phyloP scores from a whole-genome alignment of 495 filamentous ascomycete species.

The Darksidea phi region DNA sequence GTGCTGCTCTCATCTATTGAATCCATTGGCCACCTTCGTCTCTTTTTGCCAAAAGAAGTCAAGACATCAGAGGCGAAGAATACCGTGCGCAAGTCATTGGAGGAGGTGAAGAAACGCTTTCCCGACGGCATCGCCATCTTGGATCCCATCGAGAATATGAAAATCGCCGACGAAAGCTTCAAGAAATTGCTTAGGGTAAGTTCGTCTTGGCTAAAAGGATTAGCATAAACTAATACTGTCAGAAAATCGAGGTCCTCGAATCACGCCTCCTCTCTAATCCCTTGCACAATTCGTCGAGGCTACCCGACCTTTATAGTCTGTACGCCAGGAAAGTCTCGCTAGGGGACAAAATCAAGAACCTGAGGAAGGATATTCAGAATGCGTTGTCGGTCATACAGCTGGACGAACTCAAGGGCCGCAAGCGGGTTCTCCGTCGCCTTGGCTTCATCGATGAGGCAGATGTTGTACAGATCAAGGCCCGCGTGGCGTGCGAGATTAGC shows the following conservation, averaged over 20 bases:
- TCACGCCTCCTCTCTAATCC: slow-evolving; percentile 85
- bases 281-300: slow-evolving; percentile 79
- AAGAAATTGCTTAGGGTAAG: slow-evolving; percentile 80
- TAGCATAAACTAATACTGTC: slow-evolving; percentile 11
- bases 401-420: slow-evolving; percentile 92
- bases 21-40: slow-evolving; percentile 69
- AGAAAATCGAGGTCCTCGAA: slow-evolving; percentile 96
- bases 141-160: slow-evolving; percentile 94
- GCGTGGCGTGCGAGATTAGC: slow-evolving; percentile 96
- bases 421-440: slow-evolving; percentile 92
- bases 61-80: slow-evolving; percentile 61
- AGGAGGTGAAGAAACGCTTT: slow-evolving; percentile 78
- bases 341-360: slow-evolving; percentile 71
- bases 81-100: slow-evolving; percentile 62
- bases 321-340: slow-evolving; percentile 79
- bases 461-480: slow-evolving; percentile 90
- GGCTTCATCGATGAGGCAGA: slow-evolving; percentile 93
- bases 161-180: slow-evolving; percentile 85
- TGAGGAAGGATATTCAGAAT: slow-evolving; percentile 80
- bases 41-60: slow-evolving; percentile 77
- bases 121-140: slow-evolving; percentile 86
- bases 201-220: background rate
- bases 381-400: slow-evolving; percentile 85
- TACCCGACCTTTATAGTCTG: slow-evolving; percentile 77
- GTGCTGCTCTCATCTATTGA: slow-evolving; percentile 81